phyloP scores from a whole-genome alignment of 805 yeast species.

The Torulaspora quercuum region DNA sequence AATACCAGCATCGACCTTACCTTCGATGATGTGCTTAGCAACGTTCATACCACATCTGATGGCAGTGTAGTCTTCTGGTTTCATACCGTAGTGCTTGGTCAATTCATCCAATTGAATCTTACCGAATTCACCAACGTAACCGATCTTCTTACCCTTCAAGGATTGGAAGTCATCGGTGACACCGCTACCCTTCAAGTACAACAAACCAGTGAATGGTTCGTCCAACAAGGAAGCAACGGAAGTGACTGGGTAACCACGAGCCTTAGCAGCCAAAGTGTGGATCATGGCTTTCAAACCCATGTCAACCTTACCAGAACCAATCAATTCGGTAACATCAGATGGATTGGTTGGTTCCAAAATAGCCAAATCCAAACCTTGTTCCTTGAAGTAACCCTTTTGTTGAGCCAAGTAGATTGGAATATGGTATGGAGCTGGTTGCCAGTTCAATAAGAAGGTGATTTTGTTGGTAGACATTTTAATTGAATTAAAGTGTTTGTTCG shows the following conservation, averaged over 20 bases:
- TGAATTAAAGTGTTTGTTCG: too few relatives aligned
- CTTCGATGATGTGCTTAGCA: constrained; percentile 52
- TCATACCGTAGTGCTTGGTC: constrained; percentile 54
- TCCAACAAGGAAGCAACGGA: constrained; percentile 53
- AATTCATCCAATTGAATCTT: constrained; percentile 56
- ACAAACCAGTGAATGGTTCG: constrained; percentile 56
- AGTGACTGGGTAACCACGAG: constrained; percentile 55
- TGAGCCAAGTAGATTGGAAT: constrained; percentile 51
- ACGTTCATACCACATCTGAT: constrained; percentile 61
- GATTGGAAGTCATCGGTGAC: constrained; percentile 50
- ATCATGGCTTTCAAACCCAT: constrained; percentile 61
- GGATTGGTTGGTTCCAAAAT: constrained; percentile 56
- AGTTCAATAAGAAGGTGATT: constrained; percentile 50
- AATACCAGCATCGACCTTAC: constrained; percentile 54
- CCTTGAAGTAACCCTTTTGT: constrained; percentile 48
- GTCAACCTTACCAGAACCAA: constrained; percentile 55
- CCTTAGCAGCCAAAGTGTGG: constrained; percentile 57
- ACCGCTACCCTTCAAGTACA: constrained; percentile 50
- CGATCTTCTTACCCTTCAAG: constrained; percentile 51
- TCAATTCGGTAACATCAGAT: constrained; percentile 54
- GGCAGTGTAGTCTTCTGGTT: constrained; percentile 53
- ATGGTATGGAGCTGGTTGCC: constrained; percentile 57
- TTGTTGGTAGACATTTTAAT: constrained; percentile 44
- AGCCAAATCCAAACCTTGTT: constrained; percentile 49
- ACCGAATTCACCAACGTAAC: constrained; percentile 59